These are phyloP conservation scores for Calocybe gangraenosa DNA, from an alignment of 768 basidiomycete genomes.

Conservation along the genomic window DNA sequence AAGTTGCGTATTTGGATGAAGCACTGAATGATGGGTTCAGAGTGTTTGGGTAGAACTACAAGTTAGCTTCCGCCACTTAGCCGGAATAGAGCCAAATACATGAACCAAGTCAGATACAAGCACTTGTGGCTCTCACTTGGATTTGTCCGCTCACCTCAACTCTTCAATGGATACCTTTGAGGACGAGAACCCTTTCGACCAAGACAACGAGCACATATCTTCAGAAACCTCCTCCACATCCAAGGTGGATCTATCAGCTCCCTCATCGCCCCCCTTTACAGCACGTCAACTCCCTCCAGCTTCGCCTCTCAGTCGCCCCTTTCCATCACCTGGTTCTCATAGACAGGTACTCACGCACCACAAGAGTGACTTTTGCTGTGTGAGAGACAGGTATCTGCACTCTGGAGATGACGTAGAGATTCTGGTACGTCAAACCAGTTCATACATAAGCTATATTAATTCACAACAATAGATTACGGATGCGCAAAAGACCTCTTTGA, in stretches of 20 bases:
- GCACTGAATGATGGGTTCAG: slow-evolving; percentile 44
- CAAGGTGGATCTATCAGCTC: slow-evolving; percentile 52
- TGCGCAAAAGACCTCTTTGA: slow-evolving; percentile 90
- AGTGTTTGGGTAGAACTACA: slow-evolving; percentile 50
- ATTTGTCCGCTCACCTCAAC: too few relatives aligned
- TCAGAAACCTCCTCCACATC: slow-evolving; percentile 53
- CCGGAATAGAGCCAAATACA: slow-evolving; percentile 39
- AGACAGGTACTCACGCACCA: slow-evolving; percentile 45
- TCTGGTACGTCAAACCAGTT: slow-evolving; percentile 41
- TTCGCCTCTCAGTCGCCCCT: slow-evolving; percentile 40
- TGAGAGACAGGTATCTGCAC: slow-evolving; percentile 72
- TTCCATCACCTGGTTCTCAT: slow-evolving; percentile 56
- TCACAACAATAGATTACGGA: slow-evolving; percentile 72
- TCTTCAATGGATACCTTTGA: slow-evolving; percentile 44
- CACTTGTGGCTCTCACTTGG: not conserved
- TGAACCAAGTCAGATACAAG: not conserved
- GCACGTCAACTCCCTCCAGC: slow-evolving; percentile 45
- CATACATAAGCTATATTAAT: not conserved
- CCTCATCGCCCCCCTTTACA: slow-evolving; percentile 52
- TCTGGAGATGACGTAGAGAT: slow-evolving; percentile 82
- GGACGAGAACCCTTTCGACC: slow-evolving; percentile 68
- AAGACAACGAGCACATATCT: slow-evolving; percentile 37
- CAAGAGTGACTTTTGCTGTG: slow-evolving; percentile 79
- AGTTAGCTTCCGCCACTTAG: slow-evolving; percentile 25
- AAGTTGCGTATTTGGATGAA: slow-evolving; percentile 28